Conservation (phyloP, 257 asterid species). For the Ajuga chamaepitys region DNA sequence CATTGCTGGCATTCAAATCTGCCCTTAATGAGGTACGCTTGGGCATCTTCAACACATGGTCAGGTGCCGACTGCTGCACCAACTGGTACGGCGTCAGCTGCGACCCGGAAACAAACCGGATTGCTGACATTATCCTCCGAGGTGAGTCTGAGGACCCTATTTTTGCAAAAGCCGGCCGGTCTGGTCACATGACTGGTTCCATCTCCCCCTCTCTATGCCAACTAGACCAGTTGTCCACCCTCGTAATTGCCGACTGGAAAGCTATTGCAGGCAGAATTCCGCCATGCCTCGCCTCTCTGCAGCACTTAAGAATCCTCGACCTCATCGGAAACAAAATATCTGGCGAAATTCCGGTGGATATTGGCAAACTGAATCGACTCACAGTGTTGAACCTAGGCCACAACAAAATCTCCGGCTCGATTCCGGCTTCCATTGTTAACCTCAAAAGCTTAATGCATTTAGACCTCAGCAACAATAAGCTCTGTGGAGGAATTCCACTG, state of each 20-base stretch:
- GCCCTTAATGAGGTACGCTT: conserved; percentile 70
- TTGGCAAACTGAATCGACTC: conserved; percentile 58
- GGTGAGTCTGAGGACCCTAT: conserved; percentile 96
- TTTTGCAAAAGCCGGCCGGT: conserved; percentile 71
- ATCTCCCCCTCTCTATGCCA: conserved; percentile 64
- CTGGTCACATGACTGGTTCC: conserved; percentile 93
- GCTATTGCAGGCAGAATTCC: conserved; percentile 81
- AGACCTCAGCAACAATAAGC: conserved; percentile 63
- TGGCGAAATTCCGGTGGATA: conserved; percentile 63
- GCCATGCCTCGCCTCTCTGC: conserved; percentile 56
- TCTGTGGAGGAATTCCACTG: conserved; percentile 60
- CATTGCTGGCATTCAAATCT: conserved; percentile 50
- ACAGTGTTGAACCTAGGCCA: conserved; percentile 79
- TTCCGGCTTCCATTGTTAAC: conserved; percentile 59
- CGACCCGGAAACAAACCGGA: conserved; percentile 72
- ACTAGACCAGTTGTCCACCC: conserved; percentile 71
- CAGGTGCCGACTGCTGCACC: conserved; percentile 69
- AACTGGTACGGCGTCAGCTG: conserved; percentile 87
- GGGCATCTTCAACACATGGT: conserved; percentile 76
- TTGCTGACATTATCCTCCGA: conserved; percentile 74
- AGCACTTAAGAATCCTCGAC: conserved; percentile 57
- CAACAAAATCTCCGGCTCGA: conserved; percentile 55
- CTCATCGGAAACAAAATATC: conserved; percentile 76
- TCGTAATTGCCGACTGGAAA: conserved; percentile 91
- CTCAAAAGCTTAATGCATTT: conserved; percentile 69